Conservation (phyloP, 2,329 filamentous ascomycete genomes). For the Mariannaea sp. region DNA sequence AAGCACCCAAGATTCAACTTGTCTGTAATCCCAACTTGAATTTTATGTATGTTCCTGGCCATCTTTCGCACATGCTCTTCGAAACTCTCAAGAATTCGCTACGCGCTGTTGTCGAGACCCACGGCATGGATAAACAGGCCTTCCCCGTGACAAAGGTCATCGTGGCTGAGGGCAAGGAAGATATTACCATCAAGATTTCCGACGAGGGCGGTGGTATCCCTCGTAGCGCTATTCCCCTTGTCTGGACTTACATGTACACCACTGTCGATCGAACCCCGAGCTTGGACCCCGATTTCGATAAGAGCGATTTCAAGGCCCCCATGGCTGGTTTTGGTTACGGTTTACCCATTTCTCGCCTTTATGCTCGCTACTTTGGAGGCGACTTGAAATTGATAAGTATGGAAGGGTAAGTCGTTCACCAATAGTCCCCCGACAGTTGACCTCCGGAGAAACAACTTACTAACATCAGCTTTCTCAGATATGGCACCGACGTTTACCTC, state of each 20-base stretch:
- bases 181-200: constrained; percentile 98
- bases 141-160: constrained; percentile 98
- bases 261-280: constrained; percentile 95
- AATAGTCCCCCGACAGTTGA: constrained; percentile 5
- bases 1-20: constrained; percentile 94
- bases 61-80: constrained; percentile 98
- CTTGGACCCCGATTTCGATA: constrained; percentile 96
- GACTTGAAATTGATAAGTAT: constrained; percentile 98
- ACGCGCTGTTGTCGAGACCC: constrained; percentile 92
- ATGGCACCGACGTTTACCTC: constrained; percentile 97
- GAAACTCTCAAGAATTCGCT: constrained; percentile 98
- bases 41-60: constrained; percentile 99
- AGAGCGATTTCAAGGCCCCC: constrained; percentile 98
- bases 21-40: constrained; percentile 92
- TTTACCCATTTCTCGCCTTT: constrained; percentile 88
- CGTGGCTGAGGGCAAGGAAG: constrained; percentile 95
- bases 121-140: constrained; percentile 92
- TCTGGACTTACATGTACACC: constrained; percentile 99
- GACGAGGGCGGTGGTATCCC: constrained; percentile 98
- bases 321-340: constrained; percentile 99
- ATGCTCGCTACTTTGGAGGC: constrained; percentile 95
- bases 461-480: constrained; percentile 57
- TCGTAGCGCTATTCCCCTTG: constrained; percentile 87
- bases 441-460: not conserved
- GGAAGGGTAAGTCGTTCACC: constrained; percentile 77